phyloP scores from a whole-genome alignment of 2,329 filamentous ascomycete species.

The Madurella fahalii region DNA sequence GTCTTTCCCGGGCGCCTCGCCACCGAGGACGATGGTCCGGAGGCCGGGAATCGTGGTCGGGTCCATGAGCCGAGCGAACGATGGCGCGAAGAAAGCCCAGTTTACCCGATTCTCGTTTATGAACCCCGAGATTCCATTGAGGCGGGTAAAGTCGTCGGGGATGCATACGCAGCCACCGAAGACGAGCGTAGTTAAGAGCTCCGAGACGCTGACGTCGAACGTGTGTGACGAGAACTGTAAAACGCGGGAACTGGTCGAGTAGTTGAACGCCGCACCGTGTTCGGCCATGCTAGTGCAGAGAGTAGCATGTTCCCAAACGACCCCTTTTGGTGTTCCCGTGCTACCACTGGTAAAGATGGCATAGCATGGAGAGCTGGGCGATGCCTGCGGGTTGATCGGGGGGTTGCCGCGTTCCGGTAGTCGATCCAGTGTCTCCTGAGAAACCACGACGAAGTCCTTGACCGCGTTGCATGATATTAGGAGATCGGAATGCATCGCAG shows the following conservation, averaged over 20 bases:
- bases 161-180: conserved; percentile 42
- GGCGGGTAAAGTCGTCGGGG: conserved; percentile 28
- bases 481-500: conserved; percentile 1
- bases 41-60: conserved; percentile 23
- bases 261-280: conserved; percentile 45
- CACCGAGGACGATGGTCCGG: conserved; percentile 22
- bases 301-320: conserved; percentile 33
- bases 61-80: conserved; percentile 21
- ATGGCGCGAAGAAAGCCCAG: conserved; percentile 23
- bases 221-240: conserved; percentile 35
- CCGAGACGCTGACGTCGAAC: conserved; percentile 40
- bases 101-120: conserved; percentile 23
- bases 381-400: conserved; percentile 7
- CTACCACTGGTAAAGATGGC: conserved; percentile 54
- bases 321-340: conserved; percentile 51
- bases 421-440: neutral
- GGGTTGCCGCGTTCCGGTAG: conserved; percentile 15
- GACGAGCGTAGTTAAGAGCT: conserved; percentile 38
- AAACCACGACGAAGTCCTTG: conserved; percentile 13
- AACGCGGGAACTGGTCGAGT: conserved; percentile 27
- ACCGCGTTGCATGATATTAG: conserved; percentile 3
- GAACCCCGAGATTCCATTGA: conserved; percentile 1
- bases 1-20: conserved; percentile 21
- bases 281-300: conserved; percentile 26
- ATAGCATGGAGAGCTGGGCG: conserved; percentile 20